Conservation (phyloP, 768 basidiomycete species). For the Auricularia auricula-judae region DNA sequence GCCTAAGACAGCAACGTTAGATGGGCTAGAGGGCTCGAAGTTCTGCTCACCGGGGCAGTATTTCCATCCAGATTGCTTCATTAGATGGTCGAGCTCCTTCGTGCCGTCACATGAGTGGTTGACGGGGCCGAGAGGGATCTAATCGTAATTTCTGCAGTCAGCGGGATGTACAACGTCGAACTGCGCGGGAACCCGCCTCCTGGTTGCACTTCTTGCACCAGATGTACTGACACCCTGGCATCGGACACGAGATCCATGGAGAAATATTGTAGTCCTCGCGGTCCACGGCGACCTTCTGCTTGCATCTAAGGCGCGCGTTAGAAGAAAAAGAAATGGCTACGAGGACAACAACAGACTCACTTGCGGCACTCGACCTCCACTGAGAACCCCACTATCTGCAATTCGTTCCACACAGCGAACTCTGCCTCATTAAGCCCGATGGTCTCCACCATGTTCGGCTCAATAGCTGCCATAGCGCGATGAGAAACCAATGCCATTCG, state of each 20-base stretch:
- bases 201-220: conserved; percentile 58
- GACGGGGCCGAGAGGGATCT: not conserved
- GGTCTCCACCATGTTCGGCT: conserved; percentile 24
- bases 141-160: not conserved
- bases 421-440: conserved; percentile 36
- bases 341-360: conserved; percentile 21
- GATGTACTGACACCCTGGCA: conserved; percentile 32
- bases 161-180: conserved; percentile 28
- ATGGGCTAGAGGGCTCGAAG: not conserved
- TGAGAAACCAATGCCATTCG: conserved; percentile 2
- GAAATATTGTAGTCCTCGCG: conserved; percentile 31
- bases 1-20: conserved; percentile 15
- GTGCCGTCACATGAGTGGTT: conserved; percentile 43
- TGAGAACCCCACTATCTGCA: conserved; percentile 35
- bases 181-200: conserved; percentile 18
- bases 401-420: conserved; percentile 30
- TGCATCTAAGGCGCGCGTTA: conserved; percentile 30
- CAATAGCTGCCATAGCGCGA: conserved; percentile 20
- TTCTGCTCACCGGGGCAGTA: conserved; percentile 41
- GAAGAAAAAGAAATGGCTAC: not conserved
- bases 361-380: conserved; percentile 37
- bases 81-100: conserved; percentile 39
- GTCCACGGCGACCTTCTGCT: conserved; percentile 37
- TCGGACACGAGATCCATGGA: conserved; percentile 37
- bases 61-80: conserved; percentile 50